These are phyloP conservation scores for Pseudopyricularia javanii DNA, from an alignment of 2,329 filamentous ascomycete species.

Conservation along the genomic window DNA sequence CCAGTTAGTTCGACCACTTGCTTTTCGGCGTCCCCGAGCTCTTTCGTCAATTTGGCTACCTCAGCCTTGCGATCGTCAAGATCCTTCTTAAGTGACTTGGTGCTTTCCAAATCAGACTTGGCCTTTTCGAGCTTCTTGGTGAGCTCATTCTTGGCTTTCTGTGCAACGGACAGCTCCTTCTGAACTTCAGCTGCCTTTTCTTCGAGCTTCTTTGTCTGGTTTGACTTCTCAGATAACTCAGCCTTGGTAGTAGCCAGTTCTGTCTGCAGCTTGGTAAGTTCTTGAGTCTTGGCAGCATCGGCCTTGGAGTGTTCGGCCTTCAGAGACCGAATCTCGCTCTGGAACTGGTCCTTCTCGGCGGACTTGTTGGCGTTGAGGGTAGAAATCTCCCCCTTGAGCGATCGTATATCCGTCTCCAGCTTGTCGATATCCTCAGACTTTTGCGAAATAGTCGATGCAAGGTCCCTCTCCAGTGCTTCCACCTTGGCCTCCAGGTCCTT, in stretches of 20 bases:
- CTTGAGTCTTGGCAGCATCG: background rate
- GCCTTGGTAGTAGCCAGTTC: background rate
- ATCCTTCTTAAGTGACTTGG: conserved; percentile 35
- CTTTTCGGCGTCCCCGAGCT: conserved; percentile 28
- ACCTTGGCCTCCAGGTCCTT: background rate
- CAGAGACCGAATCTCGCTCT: background rate
- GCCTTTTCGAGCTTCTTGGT: conserved; percentile 55
- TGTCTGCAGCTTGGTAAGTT: background rate
- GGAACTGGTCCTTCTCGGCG: background rate
- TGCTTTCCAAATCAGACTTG: conserved; percentile 44
- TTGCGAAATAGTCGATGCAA: conserved; percentile 29
- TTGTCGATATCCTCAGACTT: conserved; percentile 59
- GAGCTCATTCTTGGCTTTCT: conserved; percentile 58
- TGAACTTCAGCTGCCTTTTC: conserved; percentile 14
- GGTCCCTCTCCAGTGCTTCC: conserved; percentile 36
- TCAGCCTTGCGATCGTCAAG: conserved; percentile 34
- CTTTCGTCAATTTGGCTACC: conserved; percentile 35
- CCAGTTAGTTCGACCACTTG: conserved; percentile 27
- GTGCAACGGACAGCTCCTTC: conserved; percentile 43
- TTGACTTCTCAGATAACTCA: conserved; percentile 28
- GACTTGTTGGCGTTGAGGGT: conserved; percentile 10
- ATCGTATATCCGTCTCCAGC: conserved; percentile 56
- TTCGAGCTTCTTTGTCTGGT: background rate
- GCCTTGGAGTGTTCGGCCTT: conserved; percentile 42
- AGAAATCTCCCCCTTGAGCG: conserved; percentile 57